Base-by-base conservation (phyloP, 2,329 filamentous ascomycete species). In the Arthrobotrys pseudoclavata region DNA sequence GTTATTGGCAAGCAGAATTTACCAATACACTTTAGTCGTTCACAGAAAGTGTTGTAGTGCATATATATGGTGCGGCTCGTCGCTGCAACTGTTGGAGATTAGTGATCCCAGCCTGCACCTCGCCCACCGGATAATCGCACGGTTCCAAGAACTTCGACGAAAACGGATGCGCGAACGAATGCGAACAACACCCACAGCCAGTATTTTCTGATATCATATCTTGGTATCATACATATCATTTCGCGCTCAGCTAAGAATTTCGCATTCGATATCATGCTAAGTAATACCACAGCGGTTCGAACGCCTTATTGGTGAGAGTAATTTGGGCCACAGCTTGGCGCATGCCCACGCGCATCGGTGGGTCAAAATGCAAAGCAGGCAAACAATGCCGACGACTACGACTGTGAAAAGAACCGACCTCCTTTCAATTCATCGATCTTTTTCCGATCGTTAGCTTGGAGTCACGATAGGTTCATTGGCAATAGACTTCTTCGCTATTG, bases 51-150 rank as follows among this genome's bases (percentile, higher is more conserved):
- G 12, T n/a, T n/a, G 37, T 13, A n/a, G 34, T 12, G 24, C 31
- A n/a, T n/a, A n/a, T n/a, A n/a, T n/a, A n/a, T n/a, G n/a, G n/a
- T n/a, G n/a, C n/a, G n/a, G n/a, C n/a, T n/a, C n/a, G n/a, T 34
- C 6, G 18, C 24, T 40, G 48, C 22, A 29, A 13, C 15, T 31
- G 31, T 37, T 57, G 3, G n/a, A 18, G 52, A 57, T 57, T 57
- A 57, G 52, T 57, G 52, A 57, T 57, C 52, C n/a, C 5, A 7
- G 6, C 24, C 13, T 55, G 52, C 31, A 22, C 18, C 26, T 4
- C 29, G 10, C 52, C n/a, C n/a, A 7, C 29, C 52, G 52, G 52
- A 13, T 57, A 57, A 57, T 57, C 50, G 50, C 24, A 18, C 50
- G 9, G 5, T 3, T 10, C 13, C 13, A 26, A 26, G 1, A 52